Base-by-base conservation (phyloP, 139 green algal genomes). In the Chlorella sp. region DNA sequence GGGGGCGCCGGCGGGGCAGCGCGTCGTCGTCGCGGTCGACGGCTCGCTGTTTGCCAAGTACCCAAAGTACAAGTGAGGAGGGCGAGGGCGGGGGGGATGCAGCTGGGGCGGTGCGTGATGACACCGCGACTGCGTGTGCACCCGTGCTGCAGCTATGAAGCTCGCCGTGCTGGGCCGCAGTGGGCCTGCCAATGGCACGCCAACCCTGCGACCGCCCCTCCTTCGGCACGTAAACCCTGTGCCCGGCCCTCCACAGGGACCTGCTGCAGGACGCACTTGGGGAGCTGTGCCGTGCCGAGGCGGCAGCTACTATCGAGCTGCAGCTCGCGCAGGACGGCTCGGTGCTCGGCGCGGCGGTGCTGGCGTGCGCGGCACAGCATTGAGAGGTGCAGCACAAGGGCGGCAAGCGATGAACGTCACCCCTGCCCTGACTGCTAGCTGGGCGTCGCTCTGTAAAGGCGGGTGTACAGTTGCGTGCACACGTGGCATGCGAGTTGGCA, bases 41-140 rank as follows among this genome's bases (percentile, higher is more conserved):
- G 90, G 90, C 21, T 88, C 87, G 19, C 75, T 93, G 38, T 93
- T 91, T 60, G 72, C 76, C 36, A 81, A 89, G 19, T 93, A 88
- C 51, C 19, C 6, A 2, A 60, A 48, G 36, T 94, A 87, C 78
- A 74, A 83, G 14, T 46, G n/a, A 27, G 72, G 15, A 29, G 36
- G 42, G 1, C 8, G 38, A 40, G 1, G 67, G 35, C 27, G 21
- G 31, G 11, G 23, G 42, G 31, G 5, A 56, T 4, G 33, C 27
- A 19, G 48, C 27, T 27, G 40, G 38, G 45, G 36, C 35, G 25
- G 29, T 29, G 21, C 17, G 17, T 21, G 21, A 58, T 58, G 48
- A 58, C 21, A 17, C 21, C 17, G 48, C 48, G 48, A 58, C 21
- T n/a, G 17, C 21, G 48, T 38, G 23, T 14, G 33, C 29, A 25